Percentiles rank a stretch among this genome's conserved stretches.
Evolutionary conservation across 805 yeast genomes (phyloP).

Genomic region (Metschnikowia continentalis): DNA sequence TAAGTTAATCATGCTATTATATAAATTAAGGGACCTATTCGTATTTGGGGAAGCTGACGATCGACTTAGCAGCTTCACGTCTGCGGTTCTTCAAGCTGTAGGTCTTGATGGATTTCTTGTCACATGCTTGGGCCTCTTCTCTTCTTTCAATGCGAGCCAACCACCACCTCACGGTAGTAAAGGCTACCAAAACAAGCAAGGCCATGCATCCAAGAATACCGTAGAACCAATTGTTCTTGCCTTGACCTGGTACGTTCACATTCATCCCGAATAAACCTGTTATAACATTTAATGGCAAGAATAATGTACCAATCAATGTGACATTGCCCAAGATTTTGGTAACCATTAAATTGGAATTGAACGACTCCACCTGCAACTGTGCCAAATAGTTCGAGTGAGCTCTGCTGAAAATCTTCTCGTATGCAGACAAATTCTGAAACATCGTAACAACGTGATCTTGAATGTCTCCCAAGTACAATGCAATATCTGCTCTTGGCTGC

Average conservation of each 20-base stretch:
- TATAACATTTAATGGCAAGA: constrained; percentile 83
- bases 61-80: constrained; percentile 34
- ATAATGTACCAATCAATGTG: constrained; percentile 82
- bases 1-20: neutral
- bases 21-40: constrained; percentile 16
- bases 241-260: constrained; percentile 74
- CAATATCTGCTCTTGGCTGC: constrained; percentile 85
- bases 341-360: constrained; percentile 77
- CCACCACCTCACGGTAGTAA: constrained; percentile 22
- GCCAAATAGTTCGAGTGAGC: constrained; percentile 92
- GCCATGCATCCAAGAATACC: constrained; percentile 50
- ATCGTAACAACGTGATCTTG: constrained; percentile 96
- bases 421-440: constrained; percentile 85
- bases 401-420: constrained; percentile 89
- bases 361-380: constrained; percentile 88
- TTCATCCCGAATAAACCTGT: constrained; percentile 97
- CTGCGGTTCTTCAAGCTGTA: constrained; percentile 22
- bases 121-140: constrained; percentile 7
- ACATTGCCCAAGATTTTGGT: constrained; percentile 87
- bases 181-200: constrained; percentile 22
- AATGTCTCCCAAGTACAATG: constrained; percentile 88
- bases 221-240: constrained; percentile 38
- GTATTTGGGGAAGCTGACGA: constrained; percentile 37
- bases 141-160: constrained; percentile 15
- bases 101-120: constrained; percentile 22